Evolutionary conservation across 2,329 filamentous ascomycete species (phyloP).

Genomic region (Knufia fluminis): DNA sequence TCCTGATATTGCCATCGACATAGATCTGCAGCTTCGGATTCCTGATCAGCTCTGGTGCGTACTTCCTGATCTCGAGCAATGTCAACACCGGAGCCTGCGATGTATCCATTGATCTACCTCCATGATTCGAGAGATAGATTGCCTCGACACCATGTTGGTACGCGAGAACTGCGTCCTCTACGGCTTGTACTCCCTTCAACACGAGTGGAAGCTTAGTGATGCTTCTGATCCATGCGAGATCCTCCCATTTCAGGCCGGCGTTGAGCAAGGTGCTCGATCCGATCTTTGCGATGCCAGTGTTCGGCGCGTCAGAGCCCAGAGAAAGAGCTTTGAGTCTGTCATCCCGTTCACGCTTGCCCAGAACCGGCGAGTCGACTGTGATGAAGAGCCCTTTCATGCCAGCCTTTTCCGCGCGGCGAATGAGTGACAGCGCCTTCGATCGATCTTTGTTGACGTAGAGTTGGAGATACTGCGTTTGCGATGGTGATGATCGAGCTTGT

Average conservation of each 20-base stretch:
- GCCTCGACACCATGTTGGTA: constrained; percentile 43
- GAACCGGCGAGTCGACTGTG: constrained; percentile 48
- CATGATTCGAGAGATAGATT: constrained; percentile 50
- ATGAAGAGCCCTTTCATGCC: constrained; percentile 44
- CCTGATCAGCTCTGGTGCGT: constrained; percentile 31
- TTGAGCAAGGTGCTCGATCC: constrained; percentile 38
- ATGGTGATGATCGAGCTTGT: neutral
- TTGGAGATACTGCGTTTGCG: constrained; percentile 36
- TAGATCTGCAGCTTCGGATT: constrained; percentile 37
- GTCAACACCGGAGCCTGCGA: constrained; percentile 43
- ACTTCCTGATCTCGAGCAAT: constrained; percentile 50
- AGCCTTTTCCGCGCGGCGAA: constrained; percentile 37
- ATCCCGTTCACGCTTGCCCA: constrained; percentile 47
- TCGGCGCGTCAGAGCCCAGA: constrained; percentile 24
- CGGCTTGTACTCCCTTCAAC: constrained; percentile 48
- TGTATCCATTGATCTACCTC: constrained; percentile 45
- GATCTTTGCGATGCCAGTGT: constrained; percentile 7
- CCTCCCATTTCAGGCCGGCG: constrained; percentile 43
- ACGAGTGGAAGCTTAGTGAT: constrained; percentile 44
- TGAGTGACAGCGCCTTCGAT: constrained; percentile 40
- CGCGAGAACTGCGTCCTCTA: constrained; percentile 45
- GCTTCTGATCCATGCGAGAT: constrained; percentile 44
- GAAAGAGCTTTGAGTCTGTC: constrained; percentile 43
- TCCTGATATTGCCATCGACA: constrained; percentile 45
- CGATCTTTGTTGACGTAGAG: constrained; percentile 52